Base-by-base conservation (phyloP, 805 yeast genomes). In the Ogataea dorogensis region DNA sequence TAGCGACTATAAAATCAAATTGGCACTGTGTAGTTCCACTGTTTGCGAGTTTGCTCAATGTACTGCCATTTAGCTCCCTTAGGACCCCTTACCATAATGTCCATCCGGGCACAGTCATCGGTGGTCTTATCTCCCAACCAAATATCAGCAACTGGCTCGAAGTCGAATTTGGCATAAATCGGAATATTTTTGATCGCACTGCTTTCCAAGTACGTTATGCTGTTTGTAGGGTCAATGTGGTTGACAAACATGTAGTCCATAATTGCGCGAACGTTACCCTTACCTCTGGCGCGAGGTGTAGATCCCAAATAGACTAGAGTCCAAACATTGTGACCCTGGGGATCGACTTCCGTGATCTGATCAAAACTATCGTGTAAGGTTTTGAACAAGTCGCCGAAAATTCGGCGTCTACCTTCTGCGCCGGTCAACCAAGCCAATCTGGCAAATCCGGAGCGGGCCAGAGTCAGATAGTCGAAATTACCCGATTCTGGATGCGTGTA, bases 381-480 rank as follows among this genome's bases (percentile, higher is more conserved):
- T 3, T 73, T 72, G 50, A 75, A 65, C 68, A 75, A 54, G 5
- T 70, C 73, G 29, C 65, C 59, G 50, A 75, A 76, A 5, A 76
- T 59, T 45, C 77, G 68, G 24, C 63, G 57, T 34, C 75, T 66
- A 28, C 79, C 76, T 37, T 61, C 68, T 7, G 65, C 58, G 24
- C 73, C 77, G 24, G 69, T 59, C 39, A 67, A 46, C 58, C 75
- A 67, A 57, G 78, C 77, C 22, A 75, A 60, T 49, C 65, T 60
- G 18, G 69, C 71, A 57, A 69, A 75, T 5, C 80, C 81, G 7
- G 79, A 62, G 44, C 71, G 65, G 60, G 74, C 65, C 44, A 76
- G 53, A 15, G 70, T 71, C 25, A 66, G 44, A 50, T 68, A 71
- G 31, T 68, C 61, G 33, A 72, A 51, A 3, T 71, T 70, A 7